These are phyloP conservation scores for Fusarium nurragi DNA, from an alignment of 2,329 filamentous ascomycete genomes.

Conservation along the genomic window DNA sequence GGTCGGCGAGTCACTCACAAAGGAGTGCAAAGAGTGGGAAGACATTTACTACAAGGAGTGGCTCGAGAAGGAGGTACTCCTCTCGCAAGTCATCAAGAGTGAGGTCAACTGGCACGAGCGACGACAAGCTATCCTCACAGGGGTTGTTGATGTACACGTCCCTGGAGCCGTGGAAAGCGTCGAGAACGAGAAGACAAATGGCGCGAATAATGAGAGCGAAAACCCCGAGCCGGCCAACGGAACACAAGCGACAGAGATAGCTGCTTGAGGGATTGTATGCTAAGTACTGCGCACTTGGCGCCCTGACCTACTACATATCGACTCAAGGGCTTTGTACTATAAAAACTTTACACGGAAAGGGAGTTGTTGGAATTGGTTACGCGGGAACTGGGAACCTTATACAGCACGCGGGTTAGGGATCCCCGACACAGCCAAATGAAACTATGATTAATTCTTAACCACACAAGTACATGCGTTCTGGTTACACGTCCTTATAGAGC, in stretches of 20 bases:
- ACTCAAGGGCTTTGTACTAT: slow-evolving; percentile 27
- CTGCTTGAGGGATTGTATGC: not conserved
- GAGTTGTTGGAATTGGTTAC: slow-evolving; percentile 43
- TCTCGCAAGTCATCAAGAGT: slow-evolving; percentile 75
- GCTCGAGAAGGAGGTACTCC: slow-evolving; percentile 79
- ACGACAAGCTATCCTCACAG: slow-evolving; percentile 63
- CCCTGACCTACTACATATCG: not conserved
- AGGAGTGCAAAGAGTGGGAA: slow-evolving; percentile 74
- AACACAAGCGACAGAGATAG: slow-evolving; percentile 6
- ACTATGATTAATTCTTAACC: slow-evolving; percentile 20
- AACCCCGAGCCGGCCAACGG: slow-evolving; percentile 12
- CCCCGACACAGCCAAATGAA: slow-evolving; percentile 13
- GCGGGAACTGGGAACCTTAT: slow-evolving; percentile 12
- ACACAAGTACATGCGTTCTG: not conserved
- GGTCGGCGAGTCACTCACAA: slow-evolving; percentile 70
- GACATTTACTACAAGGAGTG: slow-evolving; percentile 75
- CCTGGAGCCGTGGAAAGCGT: slow-evolving; percentile 45
- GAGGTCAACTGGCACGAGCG: slow-evolving; percentile 74
- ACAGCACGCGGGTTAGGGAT: slow-evolving; percentile 11
- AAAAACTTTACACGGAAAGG: slow-evolving; percentile 25
- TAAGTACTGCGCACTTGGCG: not conserved
- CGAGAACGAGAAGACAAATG: slow-evolving; percentile 41
- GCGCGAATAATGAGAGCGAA: slow-evolving; percentile 28
- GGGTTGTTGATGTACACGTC: slow-evolving; percentile 57
- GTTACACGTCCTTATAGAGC: slow-evolving; percentile 36